Conservation (phyloP, 2,329 filamentous ascomycete genomes). For the Cordyceps javanica region DNA sequence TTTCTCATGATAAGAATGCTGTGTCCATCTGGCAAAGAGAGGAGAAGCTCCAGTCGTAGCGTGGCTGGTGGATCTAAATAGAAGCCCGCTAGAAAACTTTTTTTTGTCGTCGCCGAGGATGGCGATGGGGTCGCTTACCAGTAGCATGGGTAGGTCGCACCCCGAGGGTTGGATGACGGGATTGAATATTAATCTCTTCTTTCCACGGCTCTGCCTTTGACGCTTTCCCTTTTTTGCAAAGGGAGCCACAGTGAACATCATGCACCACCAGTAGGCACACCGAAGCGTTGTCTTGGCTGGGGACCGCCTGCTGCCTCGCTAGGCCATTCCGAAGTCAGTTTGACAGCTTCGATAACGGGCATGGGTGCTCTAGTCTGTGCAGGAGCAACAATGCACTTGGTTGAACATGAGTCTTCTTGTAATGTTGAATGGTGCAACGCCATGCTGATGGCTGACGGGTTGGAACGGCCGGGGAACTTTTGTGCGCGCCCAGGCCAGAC, state of each 20-base stretch:
- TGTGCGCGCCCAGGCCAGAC: background rate
- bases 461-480: background rate
- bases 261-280: background rate
- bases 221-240: background rate
- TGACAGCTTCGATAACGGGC: no score
- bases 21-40: background rate
- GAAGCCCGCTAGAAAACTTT: conserved; percentile 7
- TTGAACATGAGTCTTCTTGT: background rate
- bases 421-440: background rate
- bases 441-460: background rate
- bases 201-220: background rate
- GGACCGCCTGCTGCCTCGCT: background rate
- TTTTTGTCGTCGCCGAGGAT: background rate
- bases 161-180: background rate
- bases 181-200: background rate
- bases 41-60: background rate
- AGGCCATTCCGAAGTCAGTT: background rate
- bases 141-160: background rate
- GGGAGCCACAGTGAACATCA: background rate
- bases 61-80: conserved; percentile 3
- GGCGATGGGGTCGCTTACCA: background rate
- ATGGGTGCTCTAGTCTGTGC: no score
- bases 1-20: background rate
- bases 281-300: background rate
- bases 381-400: no score